Evolutionary conservation across 192 early-diverging fungal species (phyloP), one percentile per base, ranked within the genome.

Genomic region (Ambispora gerdemannii): DNA sequence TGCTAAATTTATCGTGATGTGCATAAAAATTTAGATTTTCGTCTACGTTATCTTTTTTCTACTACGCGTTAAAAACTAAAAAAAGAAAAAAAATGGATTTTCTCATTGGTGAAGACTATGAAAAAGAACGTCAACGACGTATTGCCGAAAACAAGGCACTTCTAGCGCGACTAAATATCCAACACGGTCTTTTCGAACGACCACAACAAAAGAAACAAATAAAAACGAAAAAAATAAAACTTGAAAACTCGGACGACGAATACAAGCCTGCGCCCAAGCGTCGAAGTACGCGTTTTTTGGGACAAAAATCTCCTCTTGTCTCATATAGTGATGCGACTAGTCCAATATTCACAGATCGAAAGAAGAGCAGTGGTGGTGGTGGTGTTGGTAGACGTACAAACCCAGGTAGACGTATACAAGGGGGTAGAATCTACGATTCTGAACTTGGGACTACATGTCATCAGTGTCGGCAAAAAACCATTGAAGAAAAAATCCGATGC

Each of bases 391-490:
- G 7, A 43, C 38, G 38, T 10, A 43, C 38, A 43, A 67, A 67
- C 30, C 65, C 65, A 19, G 65, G 65, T 6, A 27, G 65, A 15
- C 65, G 65, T 47, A 11, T 52, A 3, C 33, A 49, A 19, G 65
- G 65, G 13, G 65, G 65, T n/a, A 32, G 65, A 19, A 31, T 67
- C 7, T 67, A 67, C 24, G 65, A 67, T 30, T 67, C 65, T 4
- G 65, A 11, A n/a, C 32, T 11, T 35, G 65, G 65, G 15, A 67
- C 65, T n/a, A 67, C 65, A 52, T 67, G 65, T 36, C 65, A 67
- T 47, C 65, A 67, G n/a, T 67, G 65, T 51, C 38, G 65, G 17
- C 65, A 67, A 50, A 67, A 67, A 24, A 67, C 65, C 13, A 38
- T 50, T 28, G 65, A 67, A 25, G 65, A 67, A 15, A 67, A 67